These are phyloP conservation scores for Erigeron canadensis DNA, from an alignment of 129 eudicot species.

Conservation along the genomic window DNA sequence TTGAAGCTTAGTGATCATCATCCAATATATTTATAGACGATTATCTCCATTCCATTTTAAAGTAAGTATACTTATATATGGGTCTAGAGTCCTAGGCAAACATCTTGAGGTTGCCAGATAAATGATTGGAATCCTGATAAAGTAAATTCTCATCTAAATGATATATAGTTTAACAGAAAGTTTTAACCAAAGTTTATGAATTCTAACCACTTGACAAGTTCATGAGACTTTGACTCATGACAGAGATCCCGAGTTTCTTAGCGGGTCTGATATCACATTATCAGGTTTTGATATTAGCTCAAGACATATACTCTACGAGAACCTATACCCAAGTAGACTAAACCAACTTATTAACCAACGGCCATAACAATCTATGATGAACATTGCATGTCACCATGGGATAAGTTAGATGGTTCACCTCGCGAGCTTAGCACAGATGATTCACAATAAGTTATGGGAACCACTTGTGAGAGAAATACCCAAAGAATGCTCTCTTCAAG, in stretches of 20 bases:
- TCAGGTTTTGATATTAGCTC: conserved; percentile 77
- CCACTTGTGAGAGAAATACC: conserved; percentile 32
- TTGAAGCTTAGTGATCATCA: no score
- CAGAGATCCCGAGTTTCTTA: conserved; percentile 46
- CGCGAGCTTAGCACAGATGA: conserved; percentile 68
- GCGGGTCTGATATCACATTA: conserved; percentile 76
- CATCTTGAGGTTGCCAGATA: no score
- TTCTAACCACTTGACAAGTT: conserved; percentile 37
- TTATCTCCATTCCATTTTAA: no score
- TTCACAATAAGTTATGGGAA: conserved; percentile 63
- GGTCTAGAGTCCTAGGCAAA: no score
- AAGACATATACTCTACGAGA: conserved; percentile 28
- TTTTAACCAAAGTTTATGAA: background rate
- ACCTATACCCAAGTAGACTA: conserved; percentile 32
- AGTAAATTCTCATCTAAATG: conserved; percentile 43
- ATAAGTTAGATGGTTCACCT: conserved; percentile 66
- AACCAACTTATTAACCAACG: conserved; percentile 28
- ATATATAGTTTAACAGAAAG: background rate
- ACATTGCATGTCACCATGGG: conserved; percentile 55
- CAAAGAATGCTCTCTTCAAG: conserved; percentile 43
- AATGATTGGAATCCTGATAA: conserved; percentile 48
- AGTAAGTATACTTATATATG: no score
- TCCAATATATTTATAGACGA: no score
- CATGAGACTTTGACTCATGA: conserved; percentile 36
- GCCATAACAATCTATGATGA: conserved; percentile 43